phyloP scores from a whole-genome alignment of 1,284 basidiomycete genomes.

The Puccinia novopanici region DNA sequence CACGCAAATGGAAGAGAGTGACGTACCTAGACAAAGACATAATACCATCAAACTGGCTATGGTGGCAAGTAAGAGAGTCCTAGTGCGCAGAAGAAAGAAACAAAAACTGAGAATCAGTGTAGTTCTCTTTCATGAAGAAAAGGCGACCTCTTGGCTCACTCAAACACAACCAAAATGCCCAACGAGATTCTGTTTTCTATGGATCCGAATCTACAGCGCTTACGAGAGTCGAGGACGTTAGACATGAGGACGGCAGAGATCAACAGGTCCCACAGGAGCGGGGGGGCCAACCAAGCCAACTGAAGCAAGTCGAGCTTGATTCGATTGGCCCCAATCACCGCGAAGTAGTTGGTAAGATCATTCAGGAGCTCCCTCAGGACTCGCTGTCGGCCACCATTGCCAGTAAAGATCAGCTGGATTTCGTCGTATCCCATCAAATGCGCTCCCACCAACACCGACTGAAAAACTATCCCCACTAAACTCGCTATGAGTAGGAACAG shows the following conservation, averaged over 20 bases:
- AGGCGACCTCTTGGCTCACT: constrained; percentile 14
- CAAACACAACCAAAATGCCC: constrained; percentile 32
- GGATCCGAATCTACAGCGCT: constrained; percentile 39
- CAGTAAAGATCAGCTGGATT: background rate
- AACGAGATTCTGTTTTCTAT: constrained; percentile 32
- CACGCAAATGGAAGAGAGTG: background rate
- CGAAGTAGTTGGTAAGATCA: constrained; percentile 16
- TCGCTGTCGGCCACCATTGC: background rate
- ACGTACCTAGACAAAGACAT: constrained; percentile 15
- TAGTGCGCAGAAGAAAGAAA: background rate
- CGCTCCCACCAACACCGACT: background rate
- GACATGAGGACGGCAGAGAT: constrained; percentile 30
- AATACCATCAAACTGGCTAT: constrained; percentile 9
- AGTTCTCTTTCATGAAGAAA: background rate
- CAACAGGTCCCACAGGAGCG: constrained; percentile 22
- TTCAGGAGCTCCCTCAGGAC: background rate
- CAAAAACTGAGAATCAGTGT: background rate
- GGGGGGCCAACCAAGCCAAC: constrained; percentile 25
- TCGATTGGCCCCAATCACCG: background rate
- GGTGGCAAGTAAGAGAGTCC: constrained; percentile 37
- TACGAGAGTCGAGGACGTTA: constrained; percentile 26
- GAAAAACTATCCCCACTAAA: constrained; percentile 21
- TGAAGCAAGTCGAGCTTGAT: constrained; percentile 9
- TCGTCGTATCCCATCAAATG: constrained; percentile 10
- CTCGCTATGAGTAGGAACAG: constrained; percentile 22